Evolutionary conservation across 768 basidiomycete genomes (phyloP), one percentile per base, ranked within the genome.

Genomic region (Mycena floridula): DNA sequence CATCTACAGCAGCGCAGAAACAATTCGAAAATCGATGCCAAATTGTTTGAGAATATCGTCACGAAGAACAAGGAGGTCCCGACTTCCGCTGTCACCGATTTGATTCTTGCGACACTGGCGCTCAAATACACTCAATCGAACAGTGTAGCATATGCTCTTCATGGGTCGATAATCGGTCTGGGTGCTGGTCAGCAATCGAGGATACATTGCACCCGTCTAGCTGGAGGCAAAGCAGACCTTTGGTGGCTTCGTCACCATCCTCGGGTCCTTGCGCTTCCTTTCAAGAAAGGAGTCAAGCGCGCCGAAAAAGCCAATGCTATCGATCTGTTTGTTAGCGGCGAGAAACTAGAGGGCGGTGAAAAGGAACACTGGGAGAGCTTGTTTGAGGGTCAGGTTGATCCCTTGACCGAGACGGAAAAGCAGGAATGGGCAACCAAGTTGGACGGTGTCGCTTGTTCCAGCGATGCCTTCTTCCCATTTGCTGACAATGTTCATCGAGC

Each of bases 391-490:
- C 61, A 77, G 4, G 89, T 93, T 1, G 67, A 64, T 49, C 69
- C 82, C 15, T 67, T 99, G 50, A 78, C 66, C 13, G 73, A 68
- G 13, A 72, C 72, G 48, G 93, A 96, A 66, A 83, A 77, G 60
- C 77, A 72, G 57, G 76, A 77, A 42, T 94, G 92, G 79, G 79
- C 79, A 41, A 63, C 54, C 37, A 68, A 84, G 67, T 68, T 98
- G 45, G 82, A 85, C 48, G 88, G 81, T 18, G 95, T 98, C 41
- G 82, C 88, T 5, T 95, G 96, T 66, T 89, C 89, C 25, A 93
- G 90, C 49, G 96, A 99, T 53, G 96, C 95, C 41, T 99, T 99
- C 78, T 98, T 98, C 92, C 96, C 96, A 15, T 98, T 98, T 81
- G 79, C 95, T 11, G 96, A 99, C 59, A 99, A 98, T 55, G 95